Evolutionary conservation across 2,329 filamentous ascomycete species (phyloP).

Genomic region (Ophiostoma ips): DNA sequence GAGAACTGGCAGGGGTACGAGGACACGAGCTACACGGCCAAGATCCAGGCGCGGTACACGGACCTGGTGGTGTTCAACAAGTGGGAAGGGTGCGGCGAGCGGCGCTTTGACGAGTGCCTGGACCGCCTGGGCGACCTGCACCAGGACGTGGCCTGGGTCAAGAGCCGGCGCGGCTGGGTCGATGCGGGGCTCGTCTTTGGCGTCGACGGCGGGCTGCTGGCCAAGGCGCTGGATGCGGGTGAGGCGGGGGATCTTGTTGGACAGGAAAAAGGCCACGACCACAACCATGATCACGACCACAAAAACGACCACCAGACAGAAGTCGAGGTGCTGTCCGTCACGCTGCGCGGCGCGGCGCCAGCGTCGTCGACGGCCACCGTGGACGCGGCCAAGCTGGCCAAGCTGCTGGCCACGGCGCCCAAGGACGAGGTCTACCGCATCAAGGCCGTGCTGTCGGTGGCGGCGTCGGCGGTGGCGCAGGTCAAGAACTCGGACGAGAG

Average conservation of each 20-base stretch:
- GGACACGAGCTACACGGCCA: conserved; percentile 78
- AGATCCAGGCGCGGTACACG: conserved; percentile 77
- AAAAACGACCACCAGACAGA: conserved; percentile 62
- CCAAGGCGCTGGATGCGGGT: conserved; percentile 29
- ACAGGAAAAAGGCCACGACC: conserved; percentile 21
- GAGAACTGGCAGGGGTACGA: conserved; percentile 94
- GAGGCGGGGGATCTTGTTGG: conserved; percentile 16
- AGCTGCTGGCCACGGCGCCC: conserved; percentile 56
- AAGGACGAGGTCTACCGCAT: conserved; percentile 96
- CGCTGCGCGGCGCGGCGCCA: conserved; percentile 38
- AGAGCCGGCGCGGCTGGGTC: conserved; percentile 69
- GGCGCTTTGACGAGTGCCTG: conserved; percentile 60
- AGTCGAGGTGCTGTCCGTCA: conserved; percentile 82
- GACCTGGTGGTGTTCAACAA: conserved; percentile 89
- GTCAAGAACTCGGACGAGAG: conserved; percentile 35
- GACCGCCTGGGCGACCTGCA: conserved; percentile 72
- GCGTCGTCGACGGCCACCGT: conserved; percentile 18
- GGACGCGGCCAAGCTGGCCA: conserved; percentile 48
- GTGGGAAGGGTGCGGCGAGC: conserved; percentile 66
- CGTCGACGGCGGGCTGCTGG: conserved; percentile 59
- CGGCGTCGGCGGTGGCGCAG: conserved; percentile 23
- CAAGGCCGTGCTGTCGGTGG: conserved; percentile 51
- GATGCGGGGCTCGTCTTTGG: conserved; percentile 71
- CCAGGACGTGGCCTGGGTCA: conserved; percentile 68
- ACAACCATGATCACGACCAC: conserved; percentile 23